Evolutionary conservation across 2,329 filamentous ascomycete species (phyloP).

Genomic region (Colletotrichum orbiculare): DNA sequence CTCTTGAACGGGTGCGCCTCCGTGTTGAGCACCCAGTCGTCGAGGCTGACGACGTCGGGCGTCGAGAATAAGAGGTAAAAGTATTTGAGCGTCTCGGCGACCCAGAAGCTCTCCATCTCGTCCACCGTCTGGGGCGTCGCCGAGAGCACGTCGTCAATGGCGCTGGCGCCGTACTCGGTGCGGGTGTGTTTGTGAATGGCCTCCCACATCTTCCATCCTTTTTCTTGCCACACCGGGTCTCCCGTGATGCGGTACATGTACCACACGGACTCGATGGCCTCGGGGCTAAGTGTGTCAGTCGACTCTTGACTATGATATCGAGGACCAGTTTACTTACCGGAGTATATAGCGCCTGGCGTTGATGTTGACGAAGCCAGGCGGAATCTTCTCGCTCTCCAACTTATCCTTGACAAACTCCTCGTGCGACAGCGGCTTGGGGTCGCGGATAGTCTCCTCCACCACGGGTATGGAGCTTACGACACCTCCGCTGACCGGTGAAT

Average conservation of each 20-base stretch:
- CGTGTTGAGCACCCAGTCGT: slow-evolving; percentile 75
- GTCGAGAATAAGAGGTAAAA: slow-evolving; percentile 85
- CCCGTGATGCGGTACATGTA: slow-evolving; percentile 93
- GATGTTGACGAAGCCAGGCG: slow-evolving; percentile 62
- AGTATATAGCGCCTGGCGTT: slow-evolving; percentile 66
- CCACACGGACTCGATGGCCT: slow-evolving; percentile 90
- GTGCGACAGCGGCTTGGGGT: slow-evolving; percentile 61
- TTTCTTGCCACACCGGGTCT: slow-evolving; percentile 78
- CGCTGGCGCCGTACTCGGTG: slow-evolving; percentile 75
- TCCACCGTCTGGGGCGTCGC: slow-evolving; percentile 59
- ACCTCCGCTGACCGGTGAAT: slow-evolving; percentile 38
- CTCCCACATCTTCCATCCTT: slow-evolving; percentile 88
- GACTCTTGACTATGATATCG: slow-evolving; percentile 24
- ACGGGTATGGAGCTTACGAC: slow-evolving; percentile 43
- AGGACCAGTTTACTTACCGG: slow-evolving; percentile 59
- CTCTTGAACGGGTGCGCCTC: slow-evolving; percentile 70
- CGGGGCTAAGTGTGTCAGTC: slow-evolving; percentile 65
- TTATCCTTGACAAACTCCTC: slow-evolving; percentile 62
- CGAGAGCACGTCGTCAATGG: slow-evolving; percentile 71
- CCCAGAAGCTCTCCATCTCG: slow-evolving; percentile 90
- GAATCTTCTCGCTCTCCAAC: slow-evolving; percentile 57
- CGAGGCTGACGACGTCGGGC: slow-evolving; percentile 72
- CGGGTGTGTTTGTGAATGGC: slow-evolving; percentile 74
- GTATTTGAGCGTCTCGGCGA: slow-evolving; percentile 92
- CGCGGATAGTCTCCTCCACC: slow-evolving; percentile 39